Evolutionary conservation across 202 grass and related monocot species (phyloP).

Genomic region (Miscanthus sacchariflorus): DNA sequence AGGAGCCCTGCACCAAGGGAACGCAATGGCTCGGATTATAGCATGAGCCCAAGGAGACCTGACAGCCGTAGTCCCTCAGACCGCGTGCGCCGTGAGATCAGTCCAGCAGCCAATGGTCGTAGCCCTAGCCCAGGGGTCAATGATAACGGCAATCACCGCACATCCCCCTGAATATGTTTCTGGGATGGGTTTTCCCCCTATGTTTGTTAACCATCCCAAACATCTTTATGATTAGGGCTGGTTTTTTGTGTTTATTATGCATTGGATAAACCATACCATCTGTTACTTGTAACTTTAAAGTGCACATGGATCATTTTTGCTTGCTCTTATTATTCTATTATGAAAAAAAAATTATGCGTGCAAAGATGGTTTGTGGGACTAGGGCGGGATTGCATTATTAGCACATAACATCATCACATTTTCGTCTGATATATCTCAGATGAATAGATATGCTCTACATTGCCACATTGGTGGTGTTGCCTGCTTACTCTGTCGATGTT

Average conservation of each 20-base stretch:
- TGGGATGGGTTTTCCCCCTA: background rate
- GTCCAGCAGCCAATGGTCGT: conserved; percentile 69
- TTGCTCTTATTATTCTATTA: conserved; percentile 18
- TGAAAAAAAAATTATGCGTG: background rate
- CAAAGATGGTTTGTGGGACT: background rate
- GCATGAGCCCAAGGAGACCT: conserved; percentile 62
- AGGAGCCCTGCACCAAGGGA: conserved; percentile 78
- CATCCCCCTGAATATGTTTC: conserved; percentile 48
- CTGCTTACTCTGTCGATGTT: too few relatives aligned
- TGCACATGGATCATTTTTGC: conserved; percentile 27
- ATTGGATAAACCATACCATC: conserved; percentile 20
- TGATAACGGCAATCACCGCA: conserved; percentile 49
- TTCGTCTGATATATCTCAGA: too few relatives aligned
- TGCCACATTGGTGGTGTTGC: too few relatives aligned
- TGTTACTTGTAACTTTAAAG: conserved; percentile 11
- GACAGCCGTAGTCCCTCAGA: conserved; percentile 57
- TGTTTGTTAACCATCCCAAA: conserved; percentile 22
- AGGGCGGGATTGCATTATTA: too few relatives aligned
- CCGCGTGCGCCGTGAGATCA: conserved; percentile 21
- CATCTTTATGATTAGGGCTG: background rate
- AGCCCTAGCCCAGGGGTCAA: conserved; percentile 67
- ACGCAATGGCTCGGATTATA: conserved; percentile 42
- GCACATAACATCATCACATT: too few relatives aligned
- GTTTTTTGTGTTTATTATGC: conserved; percentile 16
- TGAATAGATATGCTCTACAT: too few relatives aligned